These are phyloP conservation scores for Dictyostelium capitatum DNA, from an alignment of 78 protist species.

Conservation along the genomic window DNA sequence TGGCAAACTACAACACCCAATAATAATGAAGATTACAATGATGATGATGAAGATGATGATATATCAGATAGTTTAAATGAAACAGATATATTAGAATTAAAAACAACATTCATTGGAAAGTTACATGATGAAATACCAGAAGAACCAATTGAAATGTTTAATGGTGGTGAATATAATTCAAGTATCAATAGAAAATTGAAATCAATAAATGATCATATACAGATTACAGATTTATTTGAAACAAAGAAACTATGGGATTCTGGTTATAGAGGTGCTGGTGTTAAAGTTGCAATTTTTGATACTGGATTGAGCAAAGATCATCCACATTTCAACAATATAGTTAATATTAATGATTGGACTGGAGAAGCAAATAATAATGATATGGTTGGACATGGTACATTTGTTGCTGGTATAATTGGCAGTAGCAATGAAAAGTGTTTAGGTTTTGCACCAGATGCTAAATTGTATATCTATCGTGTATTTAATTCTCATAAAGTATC, in stretches of 20 bases:
- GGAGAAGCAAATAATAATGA: slow-evolving; percentile 80
- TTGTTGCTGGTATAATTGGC: slow-evolving; percentile 93
- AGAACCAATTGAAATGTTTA: not conserved
- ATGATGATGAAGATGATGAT: not conserved
- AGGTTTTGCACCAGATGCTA: slow-evolving; percentile 96
- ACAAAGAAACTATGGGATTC: slow-evolving; percentile 41
- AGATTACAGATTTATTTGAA: slow-evolving; percentile 29
- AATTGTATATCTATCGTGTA: slow-evolving; percentile 91
- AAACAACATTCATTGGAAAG: not conserved
- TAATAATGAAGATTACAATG: not conserved
- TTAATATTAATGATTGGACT: slow-evolving; percentile 90
- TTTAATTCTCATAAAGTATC: slow-evolving; percentile 90
- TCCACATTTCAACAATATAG: slow-evolving; percentile 75
- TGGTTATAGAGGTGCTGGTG: slow-evolving; percentile 71
- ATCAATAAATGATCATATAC: not conserved
- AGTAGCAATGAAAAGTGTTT: slow-evolving; percentile 74
- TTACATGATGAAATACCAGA: slow-evolving; percentile 32
- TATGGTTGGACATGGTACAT: slow-evolving; percentile 96
- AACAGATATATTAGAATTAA: too few species aligned
- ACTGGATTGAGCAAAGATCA: slow-evolving; percentile 86
- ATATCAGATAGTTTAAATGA: not conserved
- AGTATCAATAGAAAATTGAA: not conserved
- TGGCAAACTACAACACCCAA: slow-evolving; percentile 26
- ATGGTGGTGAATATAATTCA: not conserved
- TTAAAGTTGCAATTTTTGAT: slow-evolving; percentile 91